These are phyloP conservation scores for Mangifera indica DNA, from an alignment of 345 rosid genomes.

Conservation along the genomic window DNA sequence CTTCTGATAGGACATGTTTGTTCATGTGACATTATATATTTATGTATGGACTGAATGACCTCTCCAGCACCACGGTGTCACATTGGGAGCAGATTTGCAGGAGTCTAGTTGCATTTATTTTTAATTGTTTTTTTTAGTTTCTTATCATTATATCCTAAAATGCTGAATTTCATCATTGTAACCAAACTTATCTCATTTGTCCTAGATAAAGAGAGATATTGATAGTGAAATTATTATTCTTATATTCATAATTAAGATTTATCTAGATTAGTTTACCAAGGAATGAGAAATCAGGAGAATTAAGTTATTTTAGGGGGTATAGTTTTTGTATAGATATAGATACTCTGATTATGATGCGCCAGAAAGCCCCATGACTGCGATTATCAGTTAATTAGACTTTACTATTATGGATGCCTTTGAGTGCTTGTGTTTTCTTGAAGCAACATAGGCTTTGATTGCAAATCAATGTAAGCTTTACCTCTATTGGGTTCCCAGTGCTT, in stretches of 20 bases:
- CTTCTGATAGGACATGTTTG: background rate
- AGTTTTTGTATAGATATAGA: background rate
- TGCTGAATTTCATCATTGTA: background rate
- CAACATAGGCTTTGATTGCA: background rate
- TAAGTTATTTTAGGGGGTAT: background rate
- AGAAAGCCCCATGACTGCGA: background rate
- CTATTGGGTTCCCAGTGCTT: background rate
- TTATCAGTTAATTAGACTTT: background rate
- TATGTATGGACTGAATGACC: no score
- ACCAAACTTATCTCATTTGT: background rate
- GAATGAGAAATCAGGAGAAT: no score
- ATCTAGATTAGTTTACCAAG: no score
- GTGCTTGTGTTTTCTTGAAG: constrained; percentile 2
- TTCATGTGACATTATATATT: no score
- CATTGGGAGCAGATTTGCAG: no score
- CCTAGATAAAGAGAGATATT: background rate
- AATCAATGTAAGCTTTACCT: background rate
- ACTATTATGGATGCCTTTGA: background rate
- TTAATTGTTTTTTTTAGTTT: no score
- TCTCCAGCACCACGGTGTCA: no score
- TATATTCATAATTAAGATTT: no score
- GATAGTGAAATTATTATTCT: no score
- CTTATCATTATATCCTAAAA: no score
- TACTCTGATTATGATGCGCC: background rate
- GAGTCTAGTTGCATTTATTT: no score